Percentiles rank a stretch among this genome's conserved stretches.
Conservation (phyloP, 2,329 filamentous ascomycete genomes). For the Aspergillus ibericus region DNA sequence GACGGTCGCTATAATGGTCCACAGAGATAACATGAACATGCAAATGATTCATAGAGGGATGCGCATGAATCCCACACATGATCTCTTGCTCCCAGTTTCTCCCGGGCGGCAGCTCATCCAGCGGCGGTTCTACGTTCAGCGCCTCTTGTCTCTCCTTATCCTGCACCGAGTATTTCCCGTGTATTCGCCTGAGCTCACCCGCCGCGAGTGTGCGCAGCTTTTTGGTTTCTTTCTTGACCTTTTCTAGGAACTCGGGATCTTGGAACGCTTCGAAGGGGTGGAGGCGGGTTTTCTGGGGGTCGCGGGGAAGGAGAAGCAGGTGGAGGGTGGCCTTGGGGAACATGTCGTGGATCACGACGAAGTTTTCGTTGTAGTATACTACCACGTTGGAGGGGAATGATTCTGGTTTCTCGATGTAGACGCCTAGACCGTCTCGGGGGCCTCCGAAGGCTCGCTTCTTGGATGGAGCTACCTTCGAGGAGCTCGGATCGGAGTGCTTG, state of each 20-base stretch:
- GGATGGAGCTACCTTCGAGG: not conserved
- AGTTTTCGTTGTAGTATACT: constrained; percentile 66
- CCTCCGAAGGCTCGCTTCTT: constrained; percentile 39
- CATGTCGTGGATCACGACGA: constrained; percentile 76
- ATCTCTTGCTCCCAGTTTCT: constrained; percentile 78
- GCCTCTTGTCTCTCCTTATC: constrained; percentile 67
- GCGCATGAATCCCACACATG: constrained; percentile 76
- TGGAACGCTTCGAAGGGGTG: constrained; percentile 79
- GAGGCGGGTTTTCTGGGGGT: constrained; percentile 56
- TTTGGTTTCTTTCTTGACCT: constrained; percentile 61
- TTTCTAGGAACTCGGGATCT: constrained; percentile 66
- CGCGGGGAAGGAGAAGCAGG: constrained; percentile 81
- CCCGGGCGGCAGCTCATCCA: constrained; percentile 63
- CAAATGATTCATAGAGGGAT: constrained; percentile 87
- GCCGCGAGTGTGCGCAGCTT: constrained; percentile 67
- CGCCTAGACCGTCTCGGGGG: constrained; percentile 61
- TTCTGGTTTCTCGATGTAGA: constrained; percentile 66
- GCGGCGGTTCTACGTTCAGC: constrained; percentile 56
- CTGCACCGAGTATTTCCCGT: constrained; percentile 62
- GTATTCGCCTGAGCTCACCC: constrained; percentile 69
- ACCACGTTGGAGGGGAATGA: constrained; percentile 60
- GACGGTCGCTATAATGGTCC: constrained; percentile 70
- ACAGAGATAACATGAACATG: constrained; percentile 84
- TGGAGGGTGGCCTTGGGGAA: constrained; percentile 87
- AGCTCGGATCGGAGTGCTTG: constrained; percentile 16